These are phyloP conservation scores for Diaporthe citriasiana DNA, from an alignment of 2,329 filamentous ascomycete genomes.

Conservation along the genomic window DNA sequence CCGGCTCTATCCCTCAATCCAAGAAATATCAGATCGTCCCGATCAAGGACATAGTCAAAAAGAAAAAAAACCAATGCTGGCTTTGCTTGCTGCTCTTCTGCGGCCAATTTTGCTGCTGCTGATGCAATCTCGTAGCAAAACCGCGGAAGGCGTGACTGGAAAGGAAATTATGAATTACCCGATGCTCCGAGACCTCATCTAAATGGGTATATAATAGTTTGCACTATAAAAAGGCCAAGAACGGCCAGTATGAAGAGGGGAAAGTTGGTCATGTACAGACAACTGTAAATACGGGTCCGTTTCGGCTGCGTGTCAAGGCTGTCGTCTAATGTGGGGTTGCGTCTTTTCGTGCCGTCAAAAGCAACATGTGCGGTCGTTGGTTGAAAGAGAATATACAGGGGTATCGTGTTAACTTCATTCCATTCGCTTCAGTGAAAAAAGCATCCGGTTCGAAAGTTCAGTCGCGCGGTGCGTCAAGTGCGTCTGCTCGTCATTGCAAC, in stretches of 20 bases:
- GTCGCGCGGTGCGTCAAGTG: background rate
- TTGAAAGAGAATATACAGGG: constrained; percentile 22
- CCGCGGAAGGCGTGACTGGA: constrained; percentile 11
- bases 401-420: constrained; percentile 24
- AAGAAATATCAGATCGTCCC: constrained; percentile 19
- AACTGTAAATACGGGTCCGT: constrained; percentile 21
- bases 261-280: constrained; percentile 27
- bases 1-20: constrained; percentile 20
- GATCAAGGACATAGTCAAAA: background rate
- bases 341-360: constrained; percentile 19
- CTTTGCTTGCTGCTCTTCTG: constrained; percentile 20
- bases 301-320: background rate
- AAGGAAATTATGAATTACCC: constrained; percentile 33
- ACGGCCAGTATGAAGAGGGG: constrained; percentile 10
- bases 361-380: constrained; percentile 27
- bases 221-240: constrained; percentile 16
- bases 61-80: constrained; percentile 9
- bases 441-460: background rate
- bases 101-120: background rate
- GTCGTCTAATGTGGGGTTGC: constrained; percentile 5
- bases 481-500: constrained; percentile 57
- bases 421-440: background rate
- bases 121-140: constrained; percentile 19
- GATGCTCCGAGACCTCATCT: constrained; percentile 18
- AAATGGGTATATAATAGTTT: constrained; percentile 34